A percentile compares a stretch with the other conserved stretches of the same genome.
phyloP scores from a whole-genome alignment of 495 filamentous ascomycete species.

The Podospora pseudocomata region DNA sequence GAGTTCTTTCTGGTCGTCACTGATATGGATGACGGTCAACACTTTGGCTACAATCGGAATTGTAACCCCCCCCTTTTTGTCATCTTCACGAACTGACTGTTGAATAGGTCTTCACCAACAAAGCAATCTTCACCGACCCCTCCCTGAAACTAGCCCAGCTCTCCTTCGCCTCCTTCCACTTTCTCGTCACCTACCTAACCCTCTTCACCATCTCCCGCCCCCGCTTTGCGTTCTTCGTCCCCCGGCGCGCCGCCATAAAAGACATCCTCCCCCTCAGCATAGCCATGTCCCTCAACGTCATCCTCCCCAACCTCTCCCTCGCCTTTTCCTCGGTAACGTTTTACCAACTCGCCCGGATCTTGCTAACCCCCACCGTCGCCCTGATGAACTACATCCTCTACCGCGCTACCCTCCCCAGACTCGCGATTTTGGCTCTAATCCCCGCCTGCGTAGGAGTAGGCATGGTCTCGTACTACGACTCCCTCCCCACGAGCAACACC shows the following conservation, averaged over 20 bases:
- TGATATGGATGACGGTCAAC: constrained; percentile 57
- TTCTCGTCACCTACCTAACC: constrained; percentile 64
- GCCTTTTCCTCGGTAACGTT: constrained; percentile 70
- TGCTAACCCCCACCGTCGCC: constrained; percentile 67
- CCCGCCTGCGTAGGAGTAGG: constrained; percentile 66
- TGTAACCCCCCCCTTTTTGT: constrained; percentile 32
- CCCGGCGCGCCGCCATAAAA: constrained; percentile 50
- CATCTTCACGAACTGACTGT: constrained; percentile 4
- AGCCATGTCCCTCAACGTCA: constrained; percentile 68
- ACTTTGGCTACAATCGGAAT: constrained; percentile 61
- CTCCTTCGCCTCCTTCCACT: constrained; percentile 69
- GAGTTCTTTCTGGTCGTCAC: constrained; percentile 31
- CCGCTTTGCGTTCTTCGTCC: constrained; percentile 57
- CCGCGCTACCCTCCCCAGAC: constrained; percentile 52
- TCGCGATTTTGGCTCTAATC: constrained; percentile 54
- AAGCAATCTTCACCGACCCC: constrained; percentile 66
- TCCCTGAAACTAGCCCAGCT: constrained; percentile 63
- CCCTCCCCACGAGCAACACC: constrained; percentile 47
- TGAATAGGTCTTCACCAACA: constrained; percentile 71
- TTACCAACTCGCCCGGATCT: constrained; percentile 69
- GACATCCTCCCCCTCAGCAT: constrained; percentile 62
- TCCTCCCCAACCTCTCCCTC: constrained; percentile 70
- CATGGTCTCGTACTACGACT: constrained; percentile 69
- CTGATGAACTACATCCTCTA: constrained; percentile 65
- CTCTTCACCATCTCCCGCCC: constrained; percentile 63